These are phyloP conservation scores for Serendipita vermifera DNA, from an alignment of 768 basidiomycete species.

Conservation along the genomic window DNA sequence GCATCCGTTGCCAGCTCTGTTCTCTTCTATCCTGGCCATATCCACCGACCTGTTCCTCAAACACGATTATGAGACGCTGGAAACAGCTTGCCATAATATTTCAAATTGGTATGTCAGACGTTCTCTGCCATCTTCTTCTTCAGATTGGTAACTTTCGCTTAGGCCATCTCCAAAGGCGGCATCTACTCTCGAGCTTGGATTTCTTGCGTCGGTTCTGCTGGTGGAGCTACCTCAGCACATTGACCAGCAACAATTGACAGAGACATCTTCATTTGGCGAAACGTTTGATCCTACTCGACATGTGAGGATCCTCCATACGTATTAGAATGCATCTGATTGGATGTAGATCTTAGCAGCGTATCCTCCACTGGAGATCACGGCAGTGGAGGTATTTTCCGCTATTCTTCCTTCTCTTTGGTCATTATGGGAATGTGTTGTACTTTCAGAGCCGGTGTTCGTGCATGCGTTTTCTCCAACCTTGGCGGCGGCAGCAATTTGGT, in stretches of 20 bases:
- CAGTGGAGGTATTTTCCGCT: slow-evolving; percentile 36
- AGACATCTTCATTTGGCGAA: slow-evolving; percentile 37
- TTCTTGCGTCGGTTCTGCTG: slow-evolving; percentile 63
- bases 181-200: slow-evolving; percentile 59
- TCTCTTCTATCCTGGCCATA: slow-evolving; percentile 47
- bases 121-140: slow-evolving; percentile 13
- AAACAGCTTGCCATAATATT: slow-evolving; percentile 76
- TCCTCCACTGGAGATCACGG: slow-evolving; percentile 44
- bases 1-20: slow-evolving; percentile 71
- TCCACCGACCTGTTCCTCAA: slow-evolving; percentile 63
- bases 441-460: slow-evolving; percentile 81
- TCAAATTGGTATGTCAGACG: slow-evolving; percentile 54
- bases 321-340: slow-evolving; percentile 6
- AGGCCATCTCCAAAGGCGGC: slow-evolving; percentile 71
- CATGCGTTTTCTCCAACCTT: slow-evolving; percentile 66
- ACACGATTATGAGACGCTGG: slow-evolving; percentile 69
- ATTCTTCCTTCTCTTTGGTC: slow-evolving; percentile 30
- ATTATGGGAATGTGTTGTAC: slow-evolving; percentile 81
- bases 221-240: slow-evolving; percentile 54
- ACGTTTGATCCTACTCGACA: slow-evolving; percentile 41
- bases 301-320: slow-evolving; percentile 24
- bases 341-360: slow-evolving; percentile 55
- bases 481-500: slow-evolving; percentile 85
- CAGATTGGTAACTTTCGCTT: slow-evolving; percentile 20
- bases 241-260: slow-evolving; percentile 62